Conservation (phyloP, 345 rosid genomes). For the Sonneratia caseolaris region DNA sequence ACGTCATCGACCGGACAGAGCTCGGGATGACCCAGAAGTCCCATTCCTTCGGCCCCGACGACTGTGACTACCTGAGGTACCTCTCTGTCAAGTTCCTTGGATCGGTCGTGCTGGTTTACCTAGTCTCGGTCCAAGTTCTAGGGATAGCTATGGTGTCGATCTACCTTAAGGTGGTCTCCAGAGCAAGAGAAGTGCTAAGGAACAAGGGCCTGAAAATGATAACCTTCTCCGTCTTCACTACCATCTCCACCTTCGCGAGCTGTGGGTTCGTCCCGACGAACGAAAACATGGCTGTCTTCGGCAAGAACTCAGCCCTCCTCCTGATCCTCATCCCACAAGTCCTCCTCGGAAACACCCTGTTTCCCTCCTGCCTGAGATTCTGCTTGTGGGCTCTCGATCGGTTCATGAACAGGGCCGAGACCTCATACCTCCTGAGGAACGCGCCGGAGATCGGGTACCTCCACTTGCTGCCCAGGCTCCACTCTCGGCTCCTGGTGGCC, state of each 20-base stretch:
- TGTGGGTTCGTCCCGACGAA: slow-evolving; percentile 68
- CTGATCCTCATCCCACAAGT: slow-evolving; percentile 28
- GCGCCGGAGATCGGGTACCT: slow-evolving; percentile 25
- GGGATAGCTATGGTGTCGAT: slow-evolving; percentile 28
- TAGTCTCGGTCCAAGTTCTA: slow-evolving; percentile 18
- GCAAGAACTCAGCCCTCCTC: slow-evolving; percentile 28
- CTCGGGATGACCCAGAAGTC: neutral
- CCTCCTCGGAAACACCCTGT: slow-evolving; percentile 27
- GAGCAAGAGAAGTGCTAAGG: slow-evolving; percentile 29
- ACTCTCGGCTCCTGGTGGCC: slow-evolving; percentile 14
- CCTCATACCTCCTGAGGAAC: slow-evolving; percentile 30
- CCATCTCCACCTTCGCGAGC: slow-evolving; percentile 42
- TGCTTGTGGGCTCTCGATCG: slow-evolving; percentile 21
- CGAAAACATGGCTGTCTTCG: slow-evolving; percentile 53
- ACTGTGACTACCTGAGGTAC: neutral
- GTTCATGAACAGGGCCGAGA: slow-evolving; percentile 20
- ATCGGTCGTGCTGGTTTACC: slow-evolving; percentile 35
- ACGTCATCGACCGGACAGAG: slow-evolving; percentile 1
- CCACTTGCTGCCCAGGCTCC: slow-evolving; percentile 9
- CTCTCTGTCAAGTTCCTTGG: slow-evolving; percentile 20
- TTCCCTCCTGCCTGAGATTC: slow-evolving; percentile 8
- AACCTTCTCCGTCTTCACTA: slow-evolving; percentile 52
- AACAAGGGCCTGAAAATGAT: slow-evolving; percentile 21
- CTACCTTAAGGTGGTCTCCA: slow-evolving; percentile 23
- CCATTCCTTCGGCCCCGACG: neutral